These are phyloP conservation scores for Trichoderma semiorbis DNA, from an alignment of 2,329 filamentous ascomycete species.

Conservation along the genomic window DNA sequence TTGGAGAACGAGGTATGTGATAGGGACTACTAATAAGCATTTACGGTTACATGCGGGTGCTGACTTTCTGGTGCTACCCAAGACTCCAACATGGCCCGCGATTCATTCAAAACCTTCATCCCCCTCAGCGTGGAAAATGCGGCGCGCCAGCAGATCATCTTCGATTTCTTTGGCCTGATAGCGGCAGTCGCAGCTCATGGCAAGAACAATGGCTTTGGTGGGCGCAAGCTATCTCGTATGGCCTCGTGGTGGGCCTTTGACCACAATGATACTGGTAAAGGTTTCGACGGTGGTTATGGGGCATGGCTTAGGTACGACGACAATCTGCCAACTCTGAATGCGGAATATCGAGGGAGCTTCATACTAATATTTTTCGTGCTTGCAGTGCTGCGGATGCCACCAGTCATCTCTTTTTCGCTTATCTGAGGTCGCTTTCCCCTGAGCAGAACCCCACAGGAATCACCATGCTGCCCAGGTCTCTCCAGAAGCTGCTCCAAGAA, in stretches of 20 bases:
- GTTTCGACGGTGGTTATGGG: constrained; percentile 92
- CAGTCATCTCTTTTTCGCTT: constrained; percentile 96
- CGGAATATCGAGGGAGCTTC: background rate
- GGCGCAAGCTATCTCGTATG: constrained; percentile 89
- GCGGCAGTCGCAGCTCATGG: constrained; percentile 88
- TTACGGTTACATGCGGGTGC: background rate
- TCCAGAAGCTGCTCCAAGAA: constrained; percentile 85
- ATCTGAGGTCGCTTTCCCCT: constrained; percentile 85
- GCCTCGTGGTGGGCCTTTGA: constrained; percentile 99
- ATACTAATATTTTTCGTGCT: constrained; percentile 6
- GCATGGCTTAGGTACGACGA: constrained; percentile 70
- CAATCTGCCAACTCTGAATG: background rate
- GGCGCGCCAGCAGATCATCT: constrained; percentile 81
- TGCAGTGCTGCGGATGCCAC: constrained; percentile 85
- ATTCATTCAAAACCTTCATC: constrained; percentile 95
- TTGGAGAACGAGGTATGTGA: constrained; percentile 78
- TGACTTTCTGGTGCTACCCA: constrained; percentile 15
- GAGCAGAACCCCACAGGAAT: constrained; percentile 75
- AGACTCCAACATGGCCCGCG: constrained; percentile 89
- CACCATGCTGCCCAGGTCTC: constrained; percentile 79
- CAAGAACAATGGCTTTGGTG: constrained; percentile 88
- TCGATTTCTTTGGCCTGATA: constrained; percentile 93
- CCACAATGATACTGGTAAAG: constrained; percentile 78
- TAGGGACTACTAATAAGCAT: background rate
- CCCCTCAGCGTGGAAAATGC: constrained; percentile 88